A percentile compares a stretch with the other conserved stretches of the same genome.
These are phyloP conservation scores for Claviceps lovelessii DNA, from an alignment of 2,329 filamentous ascomycete genomes.

Conservation along the genomic window DNA sequence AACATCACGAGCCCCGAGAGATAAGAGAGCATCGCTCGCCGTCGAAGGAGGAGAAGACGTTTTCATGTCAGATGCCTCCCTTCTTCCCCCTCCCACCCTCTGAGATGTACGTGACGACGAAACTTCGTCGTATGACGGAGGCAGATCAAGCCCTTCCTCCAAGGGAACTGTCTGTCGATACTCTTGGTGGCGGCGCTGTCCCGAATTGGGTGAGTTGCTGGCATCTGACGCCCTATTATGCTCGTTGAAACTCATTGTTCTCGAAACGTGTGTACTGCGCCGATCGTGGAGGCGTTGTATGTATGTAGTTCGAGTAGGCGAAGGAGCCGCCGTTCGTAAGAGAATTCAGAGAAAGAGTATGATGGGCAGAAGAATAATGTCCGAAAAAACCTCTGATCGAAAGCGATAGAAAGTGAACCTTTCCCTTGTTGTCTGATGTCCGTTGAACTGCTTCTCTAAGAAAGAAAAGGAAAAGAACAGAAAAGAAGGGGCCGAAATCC, in stretches of 20 bases:
- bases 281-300: not conserved
- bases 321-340: not conserved
- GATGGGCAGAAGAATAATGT: not conserved
- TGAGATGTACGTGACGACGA: not conserved
- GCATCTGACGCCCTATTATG: not conserved
- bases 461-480: not conserved
- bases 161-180: slow-evolving; percentile 1
- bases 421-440: not conserved
- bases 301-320: not conserved
- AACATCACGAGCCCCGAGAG: not conserved
- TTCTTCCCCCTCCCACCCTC: not conserved
- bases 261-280: not conserved
- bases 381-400: not conserved
- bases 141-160: not conserved
- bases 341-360: not conserved
- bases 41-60: too few relatives aligned
- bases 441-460: not conserved
- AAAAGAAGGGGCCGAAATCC: not conserved
- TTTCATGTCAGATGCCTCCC: not conserved
- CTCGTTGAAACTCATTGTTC: not conserved
- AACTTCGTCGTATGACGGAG: slow-evolving; percentile 3
- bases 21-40: not conserved
- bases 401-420: not conserved
- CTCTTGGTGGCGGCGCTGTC: not conserved
- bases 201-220: not conserved